These are phyloP conservation scores for Paspalum vaginatum DNA, from an alignment of 176 grass and related monocot genomes.

Conservation along the genomic window DNA sequence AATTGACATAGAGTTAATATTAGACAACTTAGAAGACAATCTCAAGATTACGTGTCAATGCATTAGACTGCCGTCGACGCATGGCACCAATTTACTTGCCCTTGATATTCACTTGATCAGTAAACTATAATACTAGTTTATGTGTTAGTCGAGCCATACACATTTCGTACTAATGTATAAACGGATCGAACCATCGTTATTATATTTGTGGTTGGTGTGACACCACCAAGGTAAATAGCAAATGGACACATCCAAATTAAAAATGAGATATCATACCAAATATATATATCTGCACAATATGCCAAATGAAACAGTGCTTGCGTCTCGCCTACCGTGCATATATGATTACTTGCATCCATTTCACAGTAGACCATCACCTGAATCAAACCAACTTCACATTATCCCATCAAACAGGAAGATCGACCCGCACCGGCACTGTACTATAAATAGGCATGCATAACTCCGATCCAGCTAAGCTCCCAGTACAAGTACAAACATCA, in stretches of 20 bases:
- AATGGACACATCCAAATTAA: background rate
- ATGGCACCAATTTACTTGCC: too few relatives aligned
- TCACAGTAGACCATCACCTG: background rate
- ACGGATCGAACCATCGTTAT: background rate
- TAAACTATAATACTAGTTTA: background rate
- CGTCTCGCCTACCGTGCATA: background rate
- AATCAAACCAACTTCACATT: background rate
- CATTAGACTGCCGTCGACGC: too few relatives aligned
- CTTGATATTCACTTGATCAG: background rate
- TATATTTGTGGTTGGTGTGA: background rate
- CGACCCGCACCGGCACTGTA: background rate
- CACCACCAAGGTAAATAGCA: background rate
- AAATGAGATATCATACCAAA: background rate
- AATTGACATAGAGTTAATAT: too few relatives aligned
- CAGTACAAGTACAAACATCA: background rate
- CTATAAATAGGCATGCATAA: constrained; percentile 22
- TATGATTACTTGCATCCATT: background rate
- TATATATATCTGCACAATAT: background rate
- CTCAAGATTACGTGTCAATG: too few relatives aligned
- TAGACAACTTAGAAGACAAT: too few relatives aligned
- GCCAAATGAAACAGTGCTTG: background rate
- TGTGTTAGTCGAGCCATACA: background rate
- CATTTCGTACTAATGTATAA: background rate
- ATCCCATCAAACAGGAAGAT: background rate
- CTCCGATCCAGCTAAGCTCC: background rate